Evolutionary conservation across 2,329 filamentous ascomycete genomes (phyloP), one percentile per base, ranked within the genome.

Genomic region (Aspergillus eucalypticola): DNA sequence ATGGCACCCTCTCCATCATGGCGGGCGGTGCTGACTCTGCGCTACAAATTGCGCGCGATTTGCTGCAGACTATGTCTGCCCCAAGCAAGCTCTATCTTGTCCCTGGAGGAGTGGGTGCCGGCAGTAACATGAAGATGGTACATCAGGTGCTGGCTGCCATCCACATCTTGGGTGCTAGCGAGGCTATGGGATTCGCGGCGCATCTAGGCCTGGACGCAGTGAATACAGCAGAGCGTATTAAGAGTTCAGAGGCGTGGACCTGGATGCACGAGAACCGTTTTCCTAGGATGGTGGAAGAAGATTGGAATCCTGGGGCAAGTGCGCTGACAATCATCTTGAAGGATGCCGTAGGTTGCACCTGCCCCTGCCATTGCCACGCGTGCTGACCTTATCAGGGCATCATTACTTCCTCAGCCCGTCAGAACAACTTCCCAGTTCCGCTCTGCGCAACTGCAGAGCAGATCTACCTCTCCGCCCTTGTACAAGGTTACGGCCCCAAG

Each of bases 1-100:
- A 89, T 52, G 90, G 90, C 3, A 90, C 89, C 0, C 77, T 92
- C 44, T 90, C 88, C 6, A 92, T 93, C 70, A 91, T 93, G 84
- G 88, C 88, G 0, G 86, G 87, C 2, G 88, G 82, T 0, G 78
- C 83, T 0, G 80, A 84, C 1, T 80, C 79, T 2, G 85, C 85
- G 5, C 75, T 91, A 2, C 78, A 81, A 35, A 83, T 83, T 59
- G 87, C 83, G 0, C 81, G 80, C 21, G 82, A 80, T 51, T 75
- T 92, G 1, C 79, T 92, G 2, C 79, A 85, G 55, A 83, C 84
- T 65, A 85, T 93, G 79, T 84, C 88, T 1, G 77, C 76, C 49
- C 60, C 69, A 13, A 71, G 71, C 44, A 90, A 90, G 71, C 77
- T 92, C 5, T 88, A 86, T 70, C 78, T 87, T 19, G 84, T 88